Conservation (phyloP, 2,329 filamentous ascomycete species). For the Fragosphaeria purpurea region DNA sequence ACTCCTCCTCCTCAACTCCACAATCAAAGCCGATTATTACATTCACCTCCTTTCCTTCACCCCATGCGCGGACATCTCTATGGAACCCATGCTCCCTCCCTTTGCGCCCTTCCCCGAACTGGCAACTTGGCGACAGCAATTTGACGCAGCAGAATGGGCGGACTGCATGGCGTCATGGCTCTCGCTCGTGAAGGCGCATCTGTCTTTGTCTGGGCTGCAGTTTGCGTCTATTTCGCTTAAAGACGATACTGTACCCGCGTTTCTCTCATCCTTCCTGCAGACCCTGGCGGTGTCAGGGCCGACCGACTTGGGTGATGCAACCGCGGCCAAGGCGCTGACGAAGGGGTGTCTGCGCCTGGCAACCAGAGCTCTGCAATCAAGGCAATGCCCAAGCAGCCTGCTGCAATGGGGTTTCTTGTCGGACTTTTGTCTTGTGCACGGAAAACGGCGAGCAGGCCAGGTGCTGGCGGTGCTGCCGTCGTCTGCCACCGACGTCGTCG, state of each 20-base stretch:
- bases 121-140: constrained; percentile 52
- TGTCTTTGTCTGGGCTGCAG: constrained; percentile 46
- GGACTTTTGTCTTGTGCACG: constrained; percentile 57
- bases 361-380: constrained; percentile 33
- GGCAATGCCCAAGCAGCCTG: constrained; percentile 30
- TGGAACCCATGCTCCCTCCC: constrained; percentile 41
- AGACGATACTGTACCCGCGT: constrained; percentile 50
- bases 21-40: too few relatives aligned
- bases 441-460: constrained; percentile 48
- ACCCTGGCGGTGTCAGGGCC: constrained; percentile 36
- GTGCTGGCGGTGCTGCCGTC: constrained; percentile 42
- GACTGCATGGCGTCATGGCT: constrained; percentile 69
- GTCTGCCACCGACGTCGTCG: constrained; percentile 37
- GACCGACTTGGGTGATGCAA: constrained; percentile 23
- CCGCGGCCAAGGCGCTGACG: constrained; percentile 37
- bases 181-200: constrained; percentile 53
- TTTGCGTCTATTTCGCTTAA: constrained; percentile 42
- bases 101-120: constrained; percentile 67
- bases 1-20: too few relatives aligned
- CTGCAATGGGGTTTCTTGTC: constrained; percentile 58
- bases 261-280: constrained; percentile 57
- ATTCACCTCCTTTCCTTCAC: too few relatives aligned
- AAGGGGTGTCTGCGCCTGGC: constrained; percentile 56
- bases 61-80: too few relatives aligned
- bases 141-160: constrained; percentile 65